Evolutionary conservation across 805 yeast species (phyloP).

Genomic region (Kazachstania africana): DNA sequence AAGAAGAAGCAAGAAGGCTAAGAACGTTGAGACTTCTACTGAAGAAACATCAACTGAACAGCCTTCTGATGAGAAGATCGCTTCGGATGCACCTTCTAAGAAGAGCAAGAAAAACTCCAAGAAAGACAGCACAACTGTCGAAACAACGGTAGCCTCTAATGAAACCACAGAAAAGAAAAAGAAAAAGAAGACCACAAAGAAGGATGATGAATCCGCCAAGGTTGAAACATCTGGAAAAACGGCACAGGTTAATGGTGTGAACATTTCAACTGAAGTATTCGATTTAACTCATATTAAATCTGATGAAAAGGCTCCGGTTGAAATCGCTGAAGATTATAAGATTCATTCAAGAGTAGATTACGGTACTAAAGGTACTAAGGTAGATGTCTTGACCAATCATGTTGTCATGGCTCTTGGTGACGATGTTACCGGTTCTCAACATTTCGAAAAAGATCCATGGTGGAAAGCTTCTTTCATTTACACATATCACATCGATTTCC

Average conservation of each 20-base stretch:
- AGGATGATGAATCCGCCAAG: not conserved
- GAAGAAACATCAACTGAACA: not conserved
- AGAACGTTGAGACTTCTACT: not conserved
- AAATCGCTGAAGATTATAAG: constrained; percentile 3
- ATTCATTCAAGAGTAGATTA: constrained; percentile 11
- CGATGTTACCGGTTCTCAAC: constrained; percentile 4
- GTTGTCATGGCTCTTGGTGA: constrained; percentile 8
- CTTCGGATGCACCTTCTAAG: no score
- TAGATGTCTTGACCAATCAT: constrained; percentile 15
- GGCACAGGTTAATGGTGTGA: constrained; percentile 1
- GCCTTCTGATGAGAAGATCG: no score
- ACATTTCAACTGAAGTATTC: constrained; percentile 2
- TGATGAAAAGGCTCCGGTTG: constrained; percentile 3
- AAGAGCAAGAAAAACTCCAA: no score
- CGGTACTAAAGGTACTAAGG: constrained; percentile 16
- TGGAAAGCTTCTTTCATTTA: constrained; percentile 14
- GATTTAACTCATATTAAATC: constrained; percentile 5
- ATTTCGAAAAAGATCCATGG: constrained; percentile 7
- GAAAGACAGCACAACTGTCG: no score
- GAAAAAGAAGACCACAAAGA: constrained; percentile 2
- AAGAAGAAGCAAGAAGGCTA: constrained; percentile 3
- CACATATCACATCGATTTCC: constrained; percentile 12
- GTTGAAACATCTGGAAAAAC: not conserved
- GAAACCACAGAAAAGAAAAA: constrained; percentile 1
- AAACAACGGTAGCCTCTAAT: no score